These are phyloP conservation scores for Parafenestella ontariensis DNA, from an alignment of 2,329 filamentous ascomycete species.

Conservation along the genomic window DNA sequence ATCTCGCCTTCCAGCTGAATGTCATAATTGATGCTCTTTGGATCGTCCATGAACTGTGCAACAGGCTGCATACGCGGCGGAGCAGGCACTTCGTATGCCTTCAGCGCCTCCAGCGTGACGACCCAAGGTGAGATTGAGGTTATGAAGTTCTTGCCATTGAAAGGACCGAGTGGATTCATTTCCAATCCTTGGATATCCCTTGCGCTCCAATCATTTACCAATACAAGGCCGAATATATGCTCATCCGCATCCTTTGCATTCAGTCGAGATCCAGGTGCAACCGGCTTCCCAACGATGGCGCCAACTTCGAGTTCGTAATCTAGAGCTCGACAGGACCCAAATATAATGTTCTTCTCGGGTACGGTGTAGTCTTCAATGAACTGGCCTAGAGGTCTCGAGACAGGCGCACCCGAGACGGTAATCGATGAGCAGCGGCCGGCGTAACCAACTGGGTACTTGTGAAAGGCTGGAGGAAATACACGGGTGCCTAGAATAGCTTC, in stretches of 20 bases:
- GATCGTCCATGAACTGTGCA: slow-evolving; percentile 34
- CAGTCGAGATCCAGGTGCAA: slow-evolving; percentile 49
- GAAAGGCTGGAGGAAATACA: slow-evolving; percentile 34
- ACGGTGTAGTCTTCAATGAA: slow-evolving; percentile 27
- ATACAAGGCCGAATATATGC: slow-evolving; percentile 68
- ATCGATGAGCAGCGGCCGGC: slow-evolving; percentile 63
- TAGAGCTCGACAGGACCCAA: slow-evolving; percentile 50
- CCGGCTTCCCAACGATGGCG: slow-evolving; percentile 52
- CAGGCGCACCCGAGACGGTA: slow-evolving; percentile 55
- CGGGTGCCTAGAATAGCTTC: slow-evolving; percentile 35
- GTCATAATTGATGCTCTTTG: slow-evolving; percentile 29
- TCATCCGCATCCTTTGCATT: slow-evolving; percentile 54
- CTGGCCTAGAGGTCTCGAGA: slow-evolving; percentile 35
- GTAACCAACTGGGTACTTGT: slow-evolving; percentile 58
- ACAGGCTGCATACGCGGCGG: slow-evolving; percentile 29
- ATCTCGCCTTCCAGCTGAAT: slow-evolving; percentile 34
- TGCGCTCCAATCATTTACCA: slow-evolving; percentile 69
- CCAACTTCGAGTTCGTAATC: slow-evolving; percentile 62
- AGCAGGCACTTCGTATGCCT: slow-evolving; percentile 36
- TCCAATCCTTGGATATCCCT: slow-evolving; percentile 69
- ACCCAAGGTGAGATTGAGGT: slow-evolving; percentile 69
- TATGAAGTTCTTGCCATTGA: slow-evolving; percentile 67
- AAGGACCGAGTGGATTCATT: slow-evolving; percentile 67
- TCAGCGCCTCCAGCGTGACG: slow-evolving; percentile 65
- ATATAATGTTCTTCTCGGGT: slow-evolving; percentile 60